phyloP scores from a whole-genome alignment of 2,329 filamentous ascomycete species.

The Aspergillus phoenicis region DNA sequence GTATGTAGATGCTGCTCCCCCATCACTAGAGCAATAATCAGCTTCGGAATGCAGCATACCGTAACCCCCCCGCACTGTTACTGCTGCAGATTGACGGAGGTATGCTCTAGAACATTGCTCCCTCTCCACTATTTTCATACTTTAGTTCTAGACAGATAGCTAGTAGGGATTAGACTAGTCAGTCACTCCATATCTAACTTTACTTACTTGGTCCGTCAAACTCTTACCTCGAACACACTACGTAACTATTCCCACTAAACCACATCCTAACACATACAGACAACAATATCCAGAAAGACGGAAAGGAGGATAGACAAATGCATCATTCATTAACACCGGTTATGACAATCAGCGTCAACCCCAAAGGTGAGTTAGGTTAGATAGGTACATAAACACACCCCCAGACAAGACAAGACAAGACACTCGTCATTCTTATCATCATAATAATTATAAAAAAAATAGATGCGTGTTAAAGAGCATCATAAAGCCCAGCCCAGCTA shows the following conservation, averaged over 20 bases:
- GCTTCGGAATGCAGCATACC: constrained; percentile 18
- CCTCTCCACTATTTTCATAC: background rate
- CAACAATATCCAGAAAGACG: background rate
- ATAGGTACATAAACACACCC: too few species aligned
- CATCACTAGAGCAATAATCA: constrained; percentile 19
- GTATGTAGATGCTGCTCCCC: background rate
- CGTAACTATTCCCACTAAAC: too few species aligned
- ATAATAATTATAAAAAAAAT: background rate
- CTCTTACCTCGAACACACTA: too few species aligned
- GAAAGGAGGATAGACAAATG: background rate
- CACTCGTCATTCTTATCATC: too few species aligned
- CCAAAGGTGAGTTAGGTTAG: too few species aligned
- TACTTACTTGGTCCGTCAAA: too few species aligned
- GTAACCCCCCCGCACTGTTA: background rate
- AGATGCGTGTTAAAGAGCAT: background rate
- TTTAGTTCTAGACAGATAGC: background rate
- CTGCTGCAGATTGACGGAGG: background rate
- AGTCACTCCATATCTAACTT: too few species aligned
- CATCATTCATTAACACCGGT: background rate
- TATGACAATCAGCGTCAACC: background rate
- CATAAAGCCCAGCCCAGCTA: background rate
- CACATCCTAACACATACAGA: background rate
- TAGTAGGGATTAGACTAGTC: background rate
- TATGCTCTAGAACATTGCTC: background rate
- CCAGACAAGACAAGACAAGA: too few species aligned